Base-by-base conservation (phyloP, 2,329 filamentous ascomycete genomes). In the Xylariaceae sp. region DNA sequence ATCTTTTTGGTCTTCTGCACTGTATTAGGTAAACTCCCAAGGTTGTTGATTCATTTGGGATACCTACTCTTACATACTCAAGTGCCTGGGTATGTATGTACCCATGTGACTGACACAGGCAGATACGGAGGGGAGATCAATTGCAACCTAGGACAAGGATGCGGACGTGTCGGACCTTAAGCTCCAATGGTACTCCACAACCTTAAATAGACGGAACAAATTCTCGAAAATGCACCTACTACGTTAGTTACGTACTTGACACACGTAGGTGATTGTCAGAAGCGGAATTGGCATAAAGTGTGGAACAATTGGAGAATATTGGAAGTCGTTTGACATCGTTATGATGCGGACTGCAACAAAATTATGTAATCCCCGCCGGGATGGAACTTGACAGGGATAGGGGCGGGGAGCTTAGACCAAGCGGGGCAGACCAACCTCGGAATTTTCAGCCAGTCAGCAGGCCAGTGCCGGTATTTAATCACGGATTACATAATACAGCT, bases 1-100 rank as follows among this genome's bases (percentile, higher is more conserved):
- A 50, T 46, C 44, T 32, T 56, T 50, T 49, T 47, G 48, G 53
- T 65, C 56, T 46, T 54, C 56, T 59, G 53, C 55, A 45, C 47
- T 45, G 40, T 18, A 19, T 40, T 40, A 20, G 29, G 41, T 37
- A 37, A 21, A 19, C n/a, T 43, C 26, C 10, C 18, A 41, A 44
- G 19, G 21, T 4, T 20, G 6, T 23, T 59, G 50, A 61, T 61
- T 59, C 43, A 44, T 50, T 52, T 41, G n/a, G n/a, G n/a, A n/a
- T n/a, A n/a, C n/a, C n/a, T n/a, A n/a, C n/a, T n/a, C n/a, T n/a
- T n/a, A n/a, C n/a, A n/a, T n/a, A n/a, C n/a, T n/a, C n/a, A n/a
- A n/a, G n/a, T n/a, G 26, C 23, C 23, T 26, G 23, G 23, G 4
- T 26, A 26, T 9, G 4, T 9, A 4, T 26, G 23, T 37, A 26